Evolutionary conservation across 768 basidiomycete genomes (phyloP).

Genomic region (Suillus sp.): DNA sequence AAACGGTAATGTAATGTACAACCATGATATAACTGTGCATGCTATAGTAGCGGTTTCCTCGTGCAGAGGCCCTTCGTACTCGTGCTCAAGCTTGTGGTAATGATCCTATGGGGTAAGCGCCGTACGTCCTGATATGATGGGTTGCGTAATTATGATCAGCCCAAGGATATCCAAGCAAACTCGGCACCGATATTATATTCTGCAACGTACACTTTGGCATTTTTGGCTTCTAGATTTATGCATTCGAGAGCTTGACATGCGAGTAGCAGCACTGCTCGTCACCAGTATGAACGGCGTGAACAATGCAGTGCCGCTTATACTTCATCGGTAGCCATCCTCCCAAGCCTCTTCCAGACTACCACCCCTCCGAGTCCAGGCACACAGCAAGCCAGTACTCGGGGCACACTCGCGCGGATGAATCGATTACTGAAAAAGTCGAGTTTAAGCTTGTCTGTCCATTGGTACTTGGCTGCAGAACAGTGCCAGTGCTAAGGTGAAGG

Average conservation of each 20-base stretch:
- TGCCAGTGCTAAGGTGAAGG: too few relatives aligned
- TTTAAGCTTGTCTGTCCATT: not conserved
- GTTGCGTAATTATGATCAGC: slow-evolving; percentile 18
- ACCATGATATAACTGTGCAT: slow-evolving; percentile 12
- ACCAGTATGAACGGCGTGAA: not conserved
- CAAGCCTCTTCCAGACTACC: not conserved
- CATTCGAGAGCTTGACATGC: not conserved
- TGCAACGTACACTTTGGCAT: not conserved
- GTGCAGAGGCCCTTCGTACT: slow-evolving; percentile 95
- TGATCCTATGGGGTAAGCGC: too few relatives aligned
- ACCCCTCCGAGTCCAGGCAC: not conserved
- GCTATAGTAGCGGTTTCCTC: slow-evolving; percentile 74
- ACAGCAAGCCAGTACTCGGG: not conserved
- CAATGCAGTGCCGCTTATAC: not conserved
- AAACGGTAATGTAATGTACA: slow-evolving; percentile 11
- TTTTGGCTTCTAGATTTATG: not conserved
- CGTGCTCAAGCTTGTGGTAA: slow-evolving; percentile 91
- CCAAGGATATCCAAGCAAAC: not conserved
- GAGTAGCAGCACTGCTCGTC: not conserved
- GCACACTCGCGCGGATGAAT: not conserved
- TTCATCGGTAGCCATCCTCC: not conserved
- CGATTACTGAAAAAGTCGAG: not conserved
- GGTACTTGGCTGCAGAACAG: not conserved
- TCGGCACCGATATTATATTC: not conserved
- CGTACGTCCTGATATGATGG: too few relatives aligned